Conservation (phyloP, 2,329 filamentous ascomycete species). For the Tolypocladium album region DNA sequence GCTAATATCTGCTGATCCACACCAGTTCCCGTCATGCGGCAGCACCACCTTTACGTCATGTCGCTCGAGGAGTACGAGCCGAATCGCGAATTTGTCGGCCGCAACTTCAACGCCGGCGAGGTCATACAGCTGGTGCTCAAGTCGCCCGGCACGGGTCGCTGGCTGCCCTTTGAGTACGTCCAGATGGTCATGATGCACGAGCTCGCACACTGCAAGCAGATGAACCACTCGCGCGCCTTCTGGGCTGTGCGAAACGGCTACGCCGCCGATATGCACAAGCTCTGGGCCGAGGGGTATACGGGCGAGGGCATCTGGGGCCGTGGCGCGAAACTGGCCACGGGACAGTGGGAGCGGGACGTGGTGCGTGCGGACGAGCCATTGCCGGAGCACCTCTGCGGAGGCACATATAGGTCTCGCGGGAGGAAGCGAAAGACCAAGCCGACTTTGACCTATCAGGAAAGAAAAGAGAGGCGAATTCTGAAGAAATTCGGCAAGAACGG, state of each 20-base stretch:
- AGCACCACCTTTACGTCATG: constrained; percentile 52
- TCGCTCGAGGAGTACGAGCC: constrained; percentile 72
- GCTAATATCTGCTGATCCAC: not conserved
- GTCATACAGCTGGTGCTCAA: constrained; percentile 77
- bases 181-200: constrained; percentile 97
- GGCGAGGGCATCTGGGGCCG: constrained; percentile 79
- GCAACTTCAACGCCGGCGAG: constrained; percentile 85
- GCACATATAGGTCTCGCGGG: constrained; percentile 57
- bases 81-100: constrained; percentile 74
- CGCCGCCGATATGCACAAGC: constrained; percentile 55
- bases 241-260: constrained; percentile 71
- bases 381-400: constrained; percentile 68
- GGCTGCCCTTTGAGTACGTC: constrained; percentile 75
- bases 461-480: constrained; percentile 58
- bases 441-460: constrained; percentile 56
- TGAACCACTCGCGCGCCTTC: constrained; percentile 78
- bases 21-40: constrained; percentile 57
- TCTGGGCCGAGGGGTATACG: constrained; percentile 62
- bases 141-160: constrained; percentile 50
- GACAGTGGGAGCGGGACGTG: constrained; percentile 44
- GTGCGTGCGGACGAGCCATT: constrained; percentile 44
- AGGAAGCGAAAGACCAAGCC: constrained; percentile 44
- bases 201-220: constrained; percentile 78
- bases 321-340: constrained; percentile 52
- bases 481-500: constrained; percentile 71